Base-by-base conservation (phyloP, 345 rosid species). In the Garcia nutans region DNA sequence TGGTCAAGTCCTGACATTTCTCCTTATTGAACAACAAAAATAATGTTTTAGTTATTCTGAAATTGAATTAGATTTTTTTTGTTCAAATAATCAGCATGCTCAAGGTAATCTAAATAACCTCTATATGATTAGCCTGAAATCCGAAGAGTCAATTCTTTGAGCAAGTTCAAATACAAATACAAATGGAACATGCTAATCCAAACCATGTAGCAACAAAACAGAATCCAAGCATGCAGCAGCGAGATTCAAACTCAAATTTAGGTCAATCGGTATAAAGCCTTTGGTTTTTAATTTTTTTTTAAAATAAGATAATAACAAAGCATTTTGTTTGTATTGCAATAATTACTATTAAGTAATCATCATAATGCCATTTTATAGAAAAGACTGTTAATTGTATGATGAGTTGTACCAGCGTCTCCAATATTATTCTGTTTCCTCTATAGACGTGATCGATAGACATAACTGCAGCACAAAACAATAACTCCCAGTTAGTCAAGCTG, bases 401-500 rank as follows among this genome's bases (percentile, higher is more conserved):
- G 31, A 80, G 45, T 74, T 76, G 80, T 90, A 96, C 97, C 99
- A 93, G 85, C 91, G 92, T 88, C 85, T 93, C 99, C 99, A 96
- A 80, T 93, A 92, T 84, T 96, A 88, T 75, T 96, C 99, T 68
- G 98, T 93, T 86, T 89, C 91, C 80, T 82, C 92, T 56, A n/a
- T n/a, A 96, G 75, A 50, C 75, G 85, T 62, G 99, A 79, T 69
- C 97, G 88, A 76, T 91, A 83, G 64, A 89, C 87, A 69, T 87
- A 96, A 84, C 99, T 96, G 84, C 83, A 84, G 63, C 62, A 84
- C 57, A 78, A 66, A 76, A 61, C 72, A 79, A 81, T 56, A 71
- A 84, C 22, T 31, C 58, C 41, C 63, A 15, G 71, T 73, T 59
- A 71, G 60, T 54, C 33, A 4, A 52, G 20, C n/a, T 54, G 58